A percentile compares a stretch with the other conserved stretches of the same genome.
Conservation (phyloP, 305 asterid species). For the Solanum chacoense region DNA sequence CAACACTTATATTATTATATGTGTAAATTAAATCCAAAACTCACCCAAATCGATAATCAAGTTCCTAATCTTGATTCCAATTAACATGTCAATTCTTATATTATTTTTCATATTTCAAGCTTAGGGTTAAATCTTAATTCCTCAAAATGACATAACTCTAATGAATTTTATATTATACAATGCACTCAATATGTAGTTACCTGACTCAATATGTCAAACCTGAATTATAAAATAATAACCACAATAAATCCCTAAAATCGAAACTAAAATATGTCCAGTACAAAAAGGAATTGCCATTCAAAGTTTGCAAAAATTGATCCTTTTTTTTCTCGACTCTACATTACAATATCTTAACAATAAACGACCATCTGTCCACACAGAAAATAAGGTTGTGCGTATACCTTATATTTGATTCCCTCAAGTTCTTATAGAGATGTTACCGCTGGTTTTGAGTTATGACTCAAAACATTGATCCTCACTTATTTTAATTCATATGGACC, state of each 20-base stretch:
- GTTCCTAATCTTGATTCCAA: not conserved
- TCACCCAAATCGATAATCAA: not conserved
- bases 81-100: not conserved
- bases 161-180: too few species aligned
- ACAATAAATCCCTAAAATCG: not conserved
- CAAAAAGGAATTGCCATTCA: not conserved
- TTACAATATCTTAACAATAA: not conserved
- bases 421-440: not conserved
- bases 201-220: not conserved
- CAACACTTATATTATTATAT: not conserved
- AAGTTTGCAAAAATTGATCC: not conserved
- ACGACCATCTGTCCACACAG: not conserved
- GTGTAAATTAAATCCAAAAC: not conserved
- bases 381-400: not conserved
- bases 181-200: not conserved
- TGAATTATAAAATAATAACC: not conserved
- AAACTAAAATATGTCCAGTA: not conserved
- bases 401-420: not conserved
- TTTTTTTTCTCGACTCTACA: not conserved
- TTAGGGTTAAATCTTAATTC: not conserved
- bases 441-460: not conserved
- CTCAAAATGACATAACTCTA: not conserved
- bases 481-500: not conserved
- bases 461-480: not conserved
- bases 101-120: not conserved